These are phyloP conservation scores for Mycena olivaceomarginata DNA, from an alignment of 768 basidiomycete species.

Conservation along the genomic window DNA sequence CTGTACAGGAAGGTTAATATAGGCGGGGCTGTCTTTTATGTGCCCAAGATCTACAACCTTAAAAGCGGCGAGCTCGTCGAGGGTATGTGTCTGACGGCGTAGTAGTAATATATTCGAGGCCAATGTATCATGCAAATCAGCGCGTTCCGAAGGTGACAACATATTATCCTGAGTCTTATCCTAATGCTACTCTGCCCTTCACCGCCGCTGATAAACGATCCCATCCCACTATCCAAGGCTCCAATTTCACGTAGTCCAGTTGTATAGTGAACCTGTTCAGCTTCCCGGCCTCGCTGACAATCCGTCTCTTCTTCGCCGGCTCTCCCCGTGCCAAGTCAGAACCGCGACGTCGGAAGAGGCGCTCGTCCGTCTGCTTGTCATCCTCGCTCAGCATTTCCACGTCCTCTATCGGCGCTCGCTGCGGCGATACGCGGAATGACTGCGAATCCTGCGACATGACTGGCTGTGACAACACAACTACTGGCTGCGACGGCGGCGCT, in stretches of 20 bases:
- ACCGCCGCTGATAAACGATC: not conserved
- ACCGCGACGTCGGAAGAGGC: slow-evolving; percentile 21
- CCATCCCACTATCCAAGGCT: slow-evolving; percentile 18
- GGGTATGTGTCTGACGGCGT: no score
- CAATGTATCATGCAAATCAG: no score
- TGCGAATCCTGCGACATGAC: slow-evolving; percentile 42
- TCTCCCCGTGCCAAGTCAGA: slow-evolving; percentile 6
- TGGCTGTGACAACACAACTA: slow-evolving; percentile 53
- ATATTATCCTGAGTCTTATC: no score
- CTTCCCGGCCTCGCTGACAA: not conserved
- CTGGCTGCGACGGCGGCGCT: slow-evolving; percentile 32
- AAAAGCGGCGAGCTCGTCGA: no score
- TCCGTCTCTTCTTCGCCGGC: slow-evolving; percentile 21
- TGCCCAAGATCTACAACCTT: no score
- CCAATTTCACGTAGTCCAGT: slow-evolving; percentile 6
- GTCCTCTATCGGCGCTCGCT: slow-evolving; percentile 18
- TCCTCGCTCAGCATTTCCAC: slow-evolving; percentile 32
- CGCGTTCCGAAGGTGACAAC: no score
- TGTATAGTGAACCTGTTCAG: not conserved
- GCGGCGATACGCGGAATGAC: not conserved
- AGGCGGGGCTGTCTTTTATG: no score
- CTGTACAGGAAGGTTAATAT: no score
- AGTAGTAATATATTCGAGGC: no score
- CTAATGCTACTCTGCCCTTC: not conserved
- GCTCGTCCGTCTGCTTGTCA: slow-evolving; percentile 29